Evolutionary conservation across 2,329 filamentous ascomycete genomes (phyloP).

Genomic region (Pleomassaria siparia): DNA sequence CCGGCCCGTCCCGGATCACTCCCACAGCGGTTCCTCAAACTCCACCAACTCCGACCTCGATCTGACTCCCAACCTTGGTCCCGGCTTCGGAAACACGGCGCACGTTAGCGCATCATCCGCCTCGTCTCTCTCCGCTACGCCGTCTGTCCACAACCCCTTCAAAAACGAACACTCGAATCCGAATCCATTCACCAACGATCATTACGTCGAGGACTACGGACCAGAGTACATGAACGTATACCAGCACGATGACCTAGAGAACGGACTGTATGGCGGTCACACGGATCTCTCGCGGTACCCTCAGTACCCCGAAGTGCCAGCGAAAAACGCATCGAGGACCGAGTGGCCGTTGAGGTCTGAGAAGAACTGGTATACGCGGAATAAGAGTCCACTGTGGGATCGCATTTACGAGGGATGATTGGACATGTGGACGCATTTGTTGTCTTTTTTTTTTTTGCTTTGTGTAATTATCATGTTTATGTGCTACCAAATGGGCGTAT

Average conservation of each 20-base stretch:
- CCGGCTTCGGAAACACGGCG: constrained; percentile 3
- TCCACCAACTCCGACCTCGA: neutral
- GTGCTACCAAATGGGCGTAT: neutral
- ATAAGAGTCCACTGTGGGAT: constrained; percentile 35
- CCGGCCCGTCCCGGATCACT: constrained; percentile 18
- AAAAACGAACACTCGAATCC: constrained; percentile 21
- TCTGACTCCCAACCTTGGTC: neutral
- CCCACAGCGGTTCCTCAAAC: neutral
- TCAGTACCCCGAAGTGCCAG: constrained; percentile 11
- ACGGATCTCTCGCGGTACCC: constrained; percentile 23
- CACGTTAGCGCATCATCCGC: neutral
- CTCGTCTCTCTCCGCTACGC: neutral
- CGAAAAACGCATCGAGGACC: constrained; percentile 19
- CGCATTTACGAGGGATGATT: constrained; percentile 30
- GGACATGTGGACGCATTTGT: neutral
- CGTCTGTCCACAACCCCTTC: constrained; percentile 26
- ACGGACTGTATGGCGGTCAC: constrained; percentile 33
- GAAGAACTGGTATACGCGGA: constrained; percentile 17
- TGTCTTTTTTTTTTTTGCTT: neutral
- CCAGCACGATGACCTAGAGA: constrained; percentile 22
- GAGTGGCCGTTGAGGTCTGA: constrained; percentile 37
- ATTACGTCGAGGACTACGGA: constrained; percentile 38
- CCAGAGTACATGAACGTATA: constrained; percentile 25
- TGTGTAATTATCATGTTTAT: neutral
- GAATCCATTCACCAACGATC: constrained; percentile 30